Evolutionary conservation across 805 yeast species (phyloP).

Genomic region (Metschnikowia amazonensis): DNA sequence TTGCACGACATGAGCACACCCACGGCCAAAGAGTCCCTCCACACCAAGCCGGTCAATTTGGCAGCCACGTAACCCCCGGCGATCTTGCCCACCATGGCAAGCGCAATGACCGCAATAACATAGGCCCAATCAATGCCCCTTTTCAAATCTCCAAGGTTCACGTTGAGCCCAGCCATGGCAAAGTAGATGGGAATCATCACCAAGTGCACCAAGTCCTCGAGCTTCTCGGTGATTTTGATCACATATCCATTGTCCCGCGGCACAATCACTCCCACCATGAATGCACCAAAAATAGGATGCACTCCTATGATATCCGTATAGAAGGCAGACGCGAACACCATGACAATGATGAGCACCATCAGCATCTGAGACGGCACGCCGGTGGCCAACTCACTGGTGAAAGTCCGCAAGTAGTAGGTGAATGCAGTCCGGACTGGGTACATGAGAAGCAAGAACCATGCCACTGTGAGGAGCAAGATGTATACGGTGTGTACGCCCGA

Average conservation of each 20-base stretch:
- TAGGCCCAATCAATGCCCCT: slow-evolving; percentile 77
- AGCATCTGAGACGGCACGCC: slow-evolving; percentile 62
- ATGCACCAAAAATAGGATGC: slow-evolving; percentile 84
- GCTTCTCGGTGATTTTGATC: slow-evolving; percentile 62
- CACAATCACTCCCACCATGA: slow-evolving; percentile 68
- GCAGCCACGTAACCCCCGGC: slow-evolving; percentile 67
- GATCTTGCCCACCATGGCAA: slow-evolving; percentile 68
- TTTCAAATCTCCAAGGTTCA: slow-evolving; percentile 59
- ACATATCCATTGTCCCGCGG: slow-evolving; percentile 77
- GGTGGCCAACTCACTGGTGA: slow-evolving; percentile 52
- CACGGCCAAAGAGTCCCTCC: slow-evolving; percentile 74
- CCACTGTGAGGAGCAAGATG: slow-evolving; percentile 60
- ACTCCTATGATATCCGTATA: slow-evolving; percentile 83
- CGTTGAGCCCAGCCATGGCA: slow-evolving; percentile 74
- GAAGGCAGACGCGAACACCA: slow-evolving; percentile 65
- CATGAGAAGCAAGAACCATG: slow-evolving; percentile 61
- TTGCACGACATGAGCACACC: slow-evolving; percentile 85
- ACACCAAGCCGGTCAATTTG: slow-evolving; percentile 53
- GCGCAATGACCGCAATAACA: slow-evolving; percentile 58
- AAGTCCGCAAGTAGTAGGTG: slow-evolving; percentile 39
- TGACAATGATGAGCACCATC: slow-evolving; percentile 50
- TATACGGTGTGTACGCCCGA: slow-evolving; percentile 67
- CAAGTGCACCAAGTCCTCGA: slow-evolving; percentile 74
- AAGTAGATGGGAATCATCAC: slow-evolving; percentile 74
- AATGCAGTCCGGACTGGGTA: slow-evolving; percentile 55